These are phyloP conservation scores for Rhodocollybia butyracea DNA, from an alignment of 768 basidiomycete genomes.

Conservation along the genomic window DNA sequence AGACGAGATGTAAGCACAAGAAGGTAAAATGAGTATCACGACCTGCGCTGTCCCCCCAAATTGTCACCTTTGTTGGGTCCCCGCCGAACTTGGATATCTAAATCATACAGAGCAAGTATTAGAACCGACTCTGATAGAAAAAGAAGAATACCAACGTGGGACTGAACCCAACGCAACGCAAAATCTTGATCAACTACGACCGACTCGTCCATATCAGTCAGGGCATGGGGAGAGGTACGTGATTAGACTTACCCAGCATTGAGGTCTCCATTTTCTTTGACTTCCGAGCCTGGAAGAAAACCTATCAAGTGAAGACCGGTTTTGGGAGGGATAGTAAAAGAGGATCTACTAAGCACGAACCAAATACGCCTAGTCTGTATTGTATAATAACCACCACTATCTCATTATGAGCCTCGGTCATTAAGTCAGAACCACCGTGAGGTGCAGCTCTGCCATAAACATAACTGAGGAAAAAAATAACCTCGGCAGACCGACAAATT, in stretches of 20 bases:
- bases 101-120: background rate
- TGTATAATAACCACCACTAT: constrained; percentile 27
- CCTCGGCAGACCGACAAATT: background rate
- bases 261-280: constrained; percentile 26
- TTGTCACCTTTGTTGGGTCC: constrained; percentile 27
- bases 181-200: constrained; percentile 30
- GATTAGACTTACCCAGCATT: constrained; percentile 29
- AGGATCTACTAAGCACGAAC: background rate
- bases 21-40: background rate
- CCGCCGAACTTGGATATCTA: constrained; percentile 34
- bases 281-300: constrained; percentile 26
- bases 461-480: constrained; percentile 18
- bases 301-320: constrained; percentile 10
- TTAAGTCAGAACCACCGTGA: constrained; percentile 20
- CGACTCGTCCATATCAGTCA: background rate
- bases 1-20: background rate
- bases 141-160: constrained; percentile 20
- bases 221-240: background rate
- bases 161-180: constrained; percentile 32
- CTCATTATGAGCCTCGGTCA: constrained; percentile 19
- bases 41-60: constrained; percentile 34
- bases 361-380: constrained; percentile 33
- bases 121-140: background rate
- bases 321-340: background rate
- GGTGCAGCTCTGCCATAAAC: constrained; percentile 11